Evolutionary conservation across 768 basidiomycete genomes (phyloP), one percentile per base, ranked within the genome.

Genomic region (Epithele typhae): DNA sequence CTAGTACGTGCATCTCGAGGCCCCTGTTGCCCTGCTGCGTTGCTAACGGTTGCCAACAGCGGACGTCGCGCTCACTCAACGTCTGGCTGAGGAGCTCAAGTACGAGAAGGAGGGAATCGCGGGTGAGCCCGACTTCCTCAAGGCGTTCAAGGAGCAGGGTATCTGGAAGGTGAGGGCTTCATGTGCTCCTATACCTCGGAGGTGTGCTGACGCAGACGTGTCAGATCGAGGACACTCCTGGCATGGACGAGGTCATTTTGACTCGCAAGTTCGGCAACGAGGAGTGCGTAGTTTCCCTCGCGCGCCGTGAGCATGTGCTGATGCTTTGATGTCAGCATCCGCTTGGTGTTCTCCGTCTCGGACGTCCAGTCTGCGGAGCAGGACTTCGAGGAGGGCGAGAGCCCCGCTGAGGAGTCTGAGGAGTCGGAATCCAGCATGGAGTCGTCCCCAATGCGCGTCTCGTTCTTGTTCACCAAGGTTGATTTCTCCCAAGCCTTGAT

Each of bases 191-290:
- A 17, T 30, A 30, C 81, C 14, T 30, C 0, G 1, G 12, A n/a
- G 19, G 15, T 6, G 18, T 36, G 35, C 18, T 36, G 17, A 36
- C 17, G 18, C 9, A 8, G 3, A 9, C n/a, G 10, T n/a, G 9
- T 18, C 43, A 90, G 84, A 75, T 98, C 54, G 74, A 81, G 46
- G 88, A 95, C 63, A 64, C 64, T 11, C 54, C 68, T 5, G 87
- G 86, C 30, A 76, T 80, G 45, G 93, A 95, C 64, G 93, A 96
- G 66, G 81, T 98, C 32, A 68, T 76, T 21, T 67, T 98, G 35
- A 71, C 71, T n/a, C 82, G 93, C 55, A 83, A 81, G 56, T 95
- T 92, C 65, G 93, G 91, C 51, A 91, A 90, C 57, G 95, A 98
- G 69, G 78, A 68, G 92, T 95, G 56, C 46, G 86, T 77, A 11